Evolutionary conservation across 495 filamentous ascomycete genomes (phyloP).

Genomic region (Astrothelium macrocarpum): DNA sequence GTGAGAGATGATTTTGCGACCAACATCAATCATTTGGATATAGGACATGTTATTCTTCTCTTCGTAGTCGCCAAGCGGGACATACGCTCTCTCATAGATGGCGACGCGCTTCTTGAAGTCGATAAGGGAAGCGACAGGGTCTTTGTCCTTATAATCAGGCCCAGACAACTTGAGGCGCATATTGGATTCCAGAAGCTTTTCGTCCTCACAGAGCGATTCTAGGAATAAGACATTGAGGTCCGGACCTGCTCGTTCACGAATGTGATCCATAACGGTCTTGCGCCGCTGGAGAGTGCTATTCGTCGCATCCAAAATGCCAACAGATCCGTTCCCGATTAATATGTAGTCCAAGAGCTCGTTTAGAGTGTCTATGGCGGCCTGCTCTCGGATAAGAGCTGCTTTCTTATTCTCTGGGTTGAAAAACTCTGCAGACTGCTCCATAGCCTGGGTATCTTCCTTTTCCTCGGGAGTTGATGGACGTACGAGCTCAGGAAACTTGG

Average conservation of each 20-base stretch:
- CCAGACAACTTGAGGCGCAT: constrained; percentile 97
- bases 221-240: constrained; percentile 85
- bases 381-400: constrained; percentile 76
- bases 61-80: constrained; percentile 84
- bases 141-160: constrained; percentile 89
- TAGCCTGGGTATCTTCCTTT: constrained; percentile 34
- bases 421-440: constrained; percentile 86
- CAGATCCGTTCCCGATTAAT: constrained; percentile 67
- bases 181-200: constrained; percentile 79
- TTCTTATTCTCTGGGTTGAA: constrained; percentile 85
- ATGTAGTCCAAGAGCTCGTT: constrained; percentile 88
- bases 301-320: constrained; percentile 97
- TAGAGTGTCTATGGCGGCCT: constrained; percentile 82
- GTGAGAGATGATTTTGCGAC: constrained; percentile 82
- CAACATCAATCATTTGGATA: constrained; percentile 96
- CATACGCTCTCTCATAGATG: constrained; percentile 86
- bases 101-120: constrained; percentile 93
- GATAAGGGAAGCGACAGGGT: constrained; percentile 67
- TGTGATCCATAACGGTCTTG: constrained; percentile 70
- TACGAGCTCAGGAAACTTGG: constrained; percentile 17
- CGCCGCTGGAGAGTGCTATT: constrained; percentile 86
- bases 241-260: constrained; percentile 73
- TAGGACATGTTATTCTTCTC: constrained; percentile 82
- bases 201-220: constrained; percentile 83
- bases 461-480: constrained; percentile 14